Evolutionary conservation across 108 stramenopile genomes (phyloP), one percentile per base, ranked within the genome.

Genomic region (Schizochytrium sp.): DNA sequence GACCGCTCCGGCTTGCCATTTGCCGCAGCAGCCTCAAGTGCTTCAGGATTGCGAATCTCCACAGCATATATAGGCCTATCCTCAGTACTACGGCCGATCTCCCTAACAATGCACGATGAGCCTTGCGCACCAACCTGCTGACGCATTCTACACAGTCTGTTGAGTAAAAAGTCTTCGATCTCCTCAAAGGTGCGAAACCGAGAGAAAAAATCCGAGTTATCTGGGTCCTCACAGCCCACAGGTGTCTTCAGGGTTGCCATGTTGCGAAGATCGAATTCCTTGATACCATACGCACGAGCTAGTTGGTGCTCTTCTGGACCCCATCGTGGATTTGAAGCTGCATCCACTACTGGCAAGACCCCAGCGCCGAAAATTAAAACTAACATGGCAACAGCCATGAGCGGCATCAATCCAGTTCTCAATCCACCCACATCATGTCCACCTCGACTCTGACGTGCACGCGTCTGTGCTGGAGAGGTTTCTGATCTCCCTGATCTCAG

Each of bases 231-330:
- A 44, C 64, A 69, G 42, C 44, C 64, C 28, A 44, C 42, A 8
- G 44, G 10, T 38, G 10, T 38, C 28, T 38, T 38, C 64, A 69
- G 19, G 64, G 42, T 69, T 8, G 7, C 44, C 64, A 69, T 69
- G 64, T 12, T 44, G 64, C 64, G 64, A 38, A 69, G 2, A 44
- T 69, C 64, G 64, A 69, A 69, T 3, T 69, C 64, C 64, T 69
- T 69, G 64, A 69, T 69, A 7, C 64, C 64, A 44, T 28, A 69
- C 19, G 64, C 12, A 44, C 64, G 64, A 38, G 64, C 64, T 38
- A 69, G 64, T 44, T 69, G 12, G 15, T 69, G 64, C 28, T 69
- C 3, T 7, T 7, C 64, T 44, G 64, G 12, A 2, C 42, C 44
- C 64, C 64, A 69, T 69, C 64, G 1, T 44, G 64, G 64, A 15